Evolutionary conservation across 106 monocot genomes (phyloP).

Genomic region (Dactylorhiza incarnata): DNA sequence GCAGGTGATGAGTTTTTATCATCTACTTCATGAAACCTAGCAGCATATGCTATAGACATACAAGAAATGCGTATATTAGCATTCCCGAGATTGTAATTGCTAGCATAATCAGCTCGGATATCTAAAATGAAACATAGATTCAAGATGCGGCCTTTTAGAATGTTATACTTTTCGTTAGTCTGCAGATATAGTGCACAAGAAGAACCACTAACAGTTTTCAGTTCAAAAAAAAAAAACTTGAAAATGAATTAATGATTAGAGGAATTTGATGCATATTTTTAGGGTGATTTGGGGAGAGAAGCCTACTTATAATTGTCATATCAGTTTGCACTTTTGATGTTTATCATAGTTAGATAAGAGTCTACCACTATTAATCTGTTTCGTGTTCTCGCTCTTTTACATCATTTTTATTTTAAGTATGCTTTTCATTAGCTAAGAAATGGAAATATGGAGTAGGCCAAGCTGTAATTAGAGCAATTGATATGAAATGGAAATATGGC

Average conservation of each 20-base stretch:
- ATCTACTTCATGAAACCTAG: not conserved
- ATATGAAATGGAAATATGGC: constrained; percentile 3
- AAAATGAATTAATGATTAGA: too few relatives aligned
- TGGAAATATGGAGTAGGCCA: not conserved
- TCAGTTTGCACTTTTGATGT: not conserved
- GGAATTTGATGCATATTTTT: too few relatives aligned
- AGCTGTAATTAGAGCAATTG: not conserved
- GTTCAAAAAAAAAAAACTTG: too few relatives aligned
- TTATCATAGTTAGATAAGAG: not conserved
- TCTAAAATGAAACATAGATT: not conserved
- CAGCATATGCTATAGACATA: not conserved
- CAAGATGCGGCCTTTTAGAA: not conserved
- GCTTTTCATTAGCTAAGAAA: not conserved
- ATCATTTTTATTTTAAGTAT: too few relatives aligned
- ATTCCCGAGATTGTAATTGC: not conserved
- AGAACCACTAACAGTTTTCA: not conserved
- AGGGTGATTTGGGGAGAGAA: too few relatives aligned
- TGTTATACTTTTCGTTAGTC: not conserved
- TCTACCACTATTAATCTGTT: not conserved
- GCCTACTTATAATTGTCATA: too few relatives aligned
- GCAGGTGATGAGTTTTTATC: not conserved
- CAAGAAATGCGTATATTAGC: not conserved
- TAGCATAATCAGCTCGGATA: not conserved
- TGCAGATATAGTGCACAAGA: not conserved
- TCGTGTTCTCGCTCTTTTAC: not conserved